Evolutionary conservation across 2,329 filamentous ascomycete genomes (phyloP), one percentile per base, ranked within the genome.

Genomic region (Pestalotiopsis sp.): DNA sequence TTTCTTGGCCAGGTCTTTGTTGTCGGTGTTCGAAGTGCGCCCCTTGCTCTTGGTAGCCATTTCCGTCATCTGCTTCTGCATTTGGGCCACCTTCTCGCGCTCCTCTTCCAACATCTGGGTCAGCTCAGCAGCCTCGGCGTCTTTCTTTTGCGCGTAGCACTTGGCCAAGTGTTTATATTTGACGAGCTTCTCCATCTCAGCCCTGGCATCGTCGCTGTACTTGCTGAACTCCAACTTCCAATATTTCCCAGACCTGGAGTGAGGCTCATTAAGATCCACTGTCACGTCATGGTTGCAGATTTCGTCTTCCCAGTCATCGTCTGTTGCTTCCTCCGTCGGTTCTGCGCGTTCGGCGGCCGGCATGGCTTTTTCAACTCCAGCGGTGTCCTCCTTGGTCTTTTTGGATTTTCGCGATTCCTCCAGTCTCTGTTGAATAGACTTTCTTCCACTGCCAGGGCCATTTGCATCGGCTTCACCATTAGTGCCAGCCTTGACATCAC

Each of bases 111-210:
- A 85, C 73, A 89, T 88, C 69, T 89, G 87, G 25, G 86, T 85
- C 64, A 95, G 80, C 67, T 92, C 86, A 31, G 88, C 86, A 25
- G 91, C 90, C 78, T 94, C 91, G 20, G 85, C 83, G 75, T 95
- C 93, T 79, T 94, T 95, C 80, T 91, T 88, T 77, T 91, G 90
- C 58, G 93, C 93, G 76, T 91, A 95, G 67, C 90, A 91, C 80
- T 93, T 95, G 68, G 92, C 92, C 70, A 93, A 84, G 76, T 93
- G 89, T 82, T 94, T 93, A 83, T 94, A 95, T 76, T 89, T 89
- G 76, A 95, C 87, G 75, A 95, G 84, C 81, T 92, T 93, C 81
- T 90, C 90, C 84, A 94, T 91, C 78, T 95, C 91, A 58, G 85
- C 86, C 77, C 89, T 89, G 71, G 92, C 92, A 71, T 92, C 91